A percentile compares a stretch with the other conserved stretches of the same genome.
Evolutionary conservation across 768 basidiomycete genomes (phyloP).

Genomic region (Trichaptum fuscoviolaceum): DNA sequence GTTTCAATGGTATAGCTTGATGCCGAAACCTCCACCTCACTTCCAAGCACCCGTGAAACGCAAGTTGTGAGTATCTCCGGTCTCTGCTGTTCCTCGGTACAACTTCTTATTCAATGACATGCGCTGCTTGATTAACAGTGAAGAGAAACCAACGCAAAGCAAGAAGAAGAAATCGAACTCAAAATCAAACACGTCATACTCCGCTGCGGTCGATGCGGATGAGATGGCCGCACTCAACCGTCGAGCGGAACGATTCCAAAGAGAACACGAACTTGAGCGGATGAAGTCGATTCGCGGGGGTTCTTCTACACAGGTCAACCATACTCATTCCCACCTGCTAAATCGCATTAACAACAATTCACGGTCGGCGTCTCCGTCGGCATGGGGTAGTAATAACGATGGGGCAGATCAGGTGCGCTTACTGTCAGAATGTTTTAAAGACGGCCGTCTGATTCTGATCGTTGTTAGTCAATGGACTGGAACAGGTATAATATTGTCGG

Average conservation of each 20-base stretch:
- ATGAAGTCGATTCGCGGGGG: slow-evolving; percentile 43
- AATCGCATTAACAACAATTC: slow-evolving; percentile 34
- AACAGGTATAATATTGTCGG: slow-evolving; percentile 95
- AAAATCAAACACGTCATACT: slow-evolving; percentile 26
- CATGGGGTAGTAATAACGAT: slow-evolving; percentile 51
- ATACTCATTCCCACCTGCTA: slow-evolving; percentile 50
- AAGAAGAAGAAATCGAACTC: slow-evolving; percentile 51
- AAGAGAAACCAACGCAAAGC: slow-evolving; percentile 31
- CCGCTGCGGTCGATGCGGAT: slow-evolving; percentile 41
- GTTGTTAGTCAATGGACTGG: slow-evolving; percentile 88
- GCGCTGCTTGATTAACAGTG: slow-evolving; percentile 20
- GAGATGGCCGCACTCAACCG: slow-evolving; percentile 68
- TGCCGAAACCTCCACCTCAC: slow-evolving; percentile 51
- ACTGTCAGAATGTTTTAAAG: slow-evolving; percentile 5
- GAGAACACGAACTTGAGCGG: slow-evolving; percentile 83
- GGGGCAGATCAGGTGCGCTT: slow-evolving; percentile 64
- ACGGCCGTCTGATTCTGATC: slow-evolving; percentile 5
- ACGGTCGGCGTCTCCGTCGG: slow-evolving; percentile 44
- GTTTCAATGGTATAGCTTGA: slow-evolving; percentile 36
- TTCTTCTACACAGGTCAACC: slow-evolving; percentile 37
- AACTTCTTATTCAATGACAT: slow-evolving; percentile 2
- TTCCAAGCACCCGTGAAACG: slow-evolving; percentile 54
- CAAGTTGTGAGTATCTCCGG: slow-evolving; percentile 48
- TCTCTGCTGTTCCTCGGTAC: slow-evolving; percentile 2
- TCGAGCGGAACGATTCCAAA: slow-evolving; percentile 84